Base-by-base conservation (phyloP, 2,329 filamentous ascomycete species). In the Aspergillus puulaauensis region DNA sequence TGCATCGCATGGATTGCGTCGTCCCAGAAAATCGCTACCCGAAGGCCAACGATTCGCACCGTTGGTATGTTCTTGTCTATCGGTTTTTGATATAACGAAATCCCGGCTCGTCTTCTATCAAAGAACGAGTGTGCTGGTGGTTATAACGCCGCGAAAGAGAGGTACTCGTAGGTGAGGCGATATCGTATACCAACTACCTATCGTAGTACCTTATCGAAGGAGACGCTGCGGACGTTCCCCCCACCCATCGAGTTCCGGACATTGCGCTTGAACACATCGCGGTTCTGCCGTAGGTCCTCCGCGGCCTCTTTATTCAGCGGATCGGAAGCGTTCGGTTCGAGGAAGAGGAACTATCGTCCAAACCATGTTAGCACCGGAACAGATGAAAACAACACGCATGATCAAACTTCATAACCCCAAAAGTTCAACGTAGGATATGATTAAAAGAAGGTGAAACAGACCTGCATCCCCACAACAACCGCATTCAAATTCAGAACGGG, bases 271-370 rank as follows among this genome's bases (percentile, higher is more conserved):
- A 99, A 99, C 31, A 82, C 85, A 54, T 98, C 95, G 39, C 92
- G 81, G 75, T 95, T 96, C 48, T 82, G 82, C 68, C 93, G 87
- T 66, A 99, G 80, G 71, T 98, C 95, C 61, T 97, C 92, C 4
- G 95, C 95, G 0, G 95, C 95, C 70, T 98, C 93, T 81, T 99
- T 97, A 78, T 99, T 99, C 60, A 99, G 80, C n/a, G 95, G 95
- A 72, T 99, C 95, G 49, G 90, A 93, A 9, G 95, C 92, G 72
- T 99, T 99, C 17, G 95, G 95, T 75, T 99, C 95, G 61, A 98
- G 87, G 83, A 99, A 99, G 52, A 99, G 83, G 73, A 98, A 98
- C 89, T 96, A 46, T n/a, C 6, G 3, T 19, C 15, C 12, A 19
- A 15, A 2, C 24, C 12, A 8, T 4, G 46, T 55, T 23, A 56